Base-by-base conservation (phyloP, 768 basidiomycete species). In the Ephemerocybe angulata region DNA sequence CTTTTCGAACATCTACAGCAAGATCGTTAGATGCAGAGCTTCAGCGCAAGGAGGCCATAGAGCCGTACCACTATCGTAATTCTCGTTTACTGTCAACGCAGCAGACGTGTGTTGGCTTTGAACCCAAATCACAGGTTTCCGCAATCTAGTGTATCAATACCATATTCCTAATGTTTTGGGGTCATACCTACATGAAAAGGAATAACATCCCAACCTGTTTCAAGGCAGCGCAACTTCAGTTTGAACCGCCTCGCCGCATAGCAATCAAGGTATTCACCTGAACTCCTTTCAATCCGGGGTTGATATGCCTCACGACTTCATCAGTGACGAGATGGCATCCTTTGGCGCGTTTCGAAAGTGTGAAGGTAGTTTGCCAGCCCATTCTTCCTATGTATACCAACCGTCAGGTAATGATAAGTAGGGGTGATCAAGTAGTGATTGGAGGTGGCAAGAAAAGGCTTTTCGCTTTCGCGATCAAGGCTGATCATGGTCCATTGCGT, bases 331-430 rank as follows among this genome's bases (percentile, higher is more conserved):
- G 79, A 72, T 97, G 86, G 62, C 90, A 93, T 4, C 90, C 90
- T 67, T 82, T 80, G 7, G 72, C 63, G 29, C 70, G 70, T 54
- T 67, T 79, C 2, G 75, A 66, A 29, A 93, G 75, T 1, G 79
- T 81, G 61, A 96, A 94, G 4, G 86, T 86, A 68, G 84, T 90
- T 67, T 95, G 93, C 92, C 92, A 95, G 53, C 84, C 89, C 93
- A 96, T 96, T 27, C 33, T 57, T 38, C n/a, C n/a, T n/a, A n/a
- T n/a, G n/a, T n/a, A n/a, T n/a, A n/a, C n/a, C n/a, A n/a, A n/a
- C n/a, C n/a, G 38, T 5, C 7, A 21, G 28, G 21, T 47, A 21
- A 29, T 47, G 44, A 51, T 22, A n/a, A n/a, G n/a, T n/a, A n/a
- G n/a, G n/a, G n/a, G n/a, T n/a, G n/a, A n/a, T n/a, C n/a, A n/a